Evolutionary conservation across 371 early-diverging fungal genomes (phyloP), one percentile per base, ranked within the genome.

Genomic region (Pancytospora epiphaga): DNA sequence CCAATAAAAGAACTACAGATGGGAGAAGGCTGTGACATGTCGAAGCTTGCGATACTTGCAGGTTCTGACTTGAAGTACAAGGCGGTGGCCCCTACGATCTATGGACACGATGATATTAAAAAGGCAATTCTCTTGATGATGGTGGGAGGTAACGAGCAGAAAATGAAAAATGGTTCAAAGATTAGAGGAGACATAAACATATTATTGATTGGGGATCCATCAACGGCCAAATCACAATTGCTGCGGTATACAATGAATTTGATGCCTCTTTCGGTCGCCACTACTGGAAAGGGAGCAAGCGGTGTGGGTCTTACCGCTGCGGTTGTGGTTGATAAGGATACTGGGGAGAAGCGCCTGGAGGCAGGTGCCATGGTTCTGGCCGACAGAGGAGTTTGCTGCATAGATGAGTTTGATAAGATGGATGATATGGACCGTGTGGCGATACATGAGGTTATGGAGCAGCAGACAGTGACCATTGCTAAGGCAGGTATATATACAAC

Each of bases 371-470:
- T 96, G 93, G 97, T 96, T 32, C 83, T 97, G 62, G 97, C 94
- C 15, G 99, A 98, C 75, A 86, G 92, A 34, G 96, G 96, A 58
- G 87, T 96, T 29, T 93, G 93, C 15, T 95, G 95, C 82, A 96
- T 98, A 50, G 99, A 98, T 85, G 98, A 98, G 84, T 97, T 98
- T 84, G 98, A 98, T 85, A 98, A 98, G 82, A 98, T 98, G 97
- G 88, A 87, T 62, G 95, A 95, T 70, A 85, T 87, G 30, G 99
- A 98, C 81, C 87, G 97, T 72, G 94, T 94, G 0, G 95, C 96
- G 1, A 95, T 98, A 80, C 99, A 98, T 84, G 99, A 98, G 87
- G 99, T 95, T 1, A 98, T 98, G 99, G 99, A 98, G 84, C 98
- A 98, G 84, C 96, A 97, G 77, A 92, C 93, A 0, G 91, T 94